Percentiles rank a stretch among this genome's conserved stretches.
phyloP scores from a whole-genome alignment of 345 rosid genomes.

The Aethionema arabicum region DNA sequence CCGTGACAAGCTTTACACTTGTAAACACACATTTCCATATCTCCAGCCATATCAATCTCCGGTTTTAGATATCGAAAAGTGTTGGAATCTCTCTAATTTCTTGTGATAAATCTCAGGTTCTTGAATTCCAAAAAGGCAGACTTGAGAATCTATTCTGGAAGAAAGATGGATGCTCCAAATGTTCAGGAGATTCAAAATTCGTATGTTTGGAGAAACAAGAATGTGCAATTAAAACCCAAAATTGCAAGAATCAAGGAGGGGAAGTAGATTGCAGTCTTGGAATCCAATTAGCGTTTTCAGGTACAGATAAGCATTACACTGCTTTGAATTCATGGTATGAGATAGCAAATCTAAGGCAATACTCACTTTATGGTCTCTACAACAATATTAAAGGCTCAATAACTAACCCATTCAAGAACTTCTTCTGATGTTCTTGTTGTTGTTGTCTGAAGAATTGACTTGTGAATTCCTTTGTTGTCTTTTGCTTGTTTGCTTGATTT shows the following conservation, averaged over 20 bases:
- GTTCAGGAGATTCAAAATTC: conserved; percentile 53
- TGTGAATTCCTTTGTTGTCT: conserved; percentile 19
- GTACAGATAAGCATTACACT: conserved; percentile 88
- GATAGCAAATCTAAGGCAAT: conserved; percentile 84
- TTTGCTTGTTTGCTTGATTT: conserved; percentile 10
- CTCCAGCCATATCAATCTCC: too few species aligned
- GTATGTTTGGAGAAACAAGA: conserved; percentile 85
- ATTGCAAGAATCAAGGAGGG: conserved; percentile 72
- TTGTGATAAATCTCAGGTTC: conserved; percentile 51
- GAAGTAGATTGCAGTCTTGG: conserved; percentile 89
- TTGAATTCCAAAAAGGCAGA: conserved; percentile 88
- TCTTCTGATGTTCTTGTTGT: conserved; percentile 46
- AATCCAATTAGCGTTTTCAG: conserved; percentile 93
- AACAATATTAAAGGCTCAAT: conserved; percentile 75
- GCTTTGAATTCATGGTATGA: conserved; percentile 96
- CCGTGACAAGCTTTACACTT: conserved; percentile 90
- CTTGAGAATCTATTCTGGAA: conserved; percentile 94
- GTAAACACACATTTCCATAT: conserved; percentile 35
- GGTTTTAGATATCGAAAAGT: too few species aligned
- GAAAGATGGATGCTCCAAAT: conserved; percentile 85
- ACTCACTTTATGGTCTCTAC: conserved; percentile 86
- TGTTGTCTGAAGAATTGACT: background rate
- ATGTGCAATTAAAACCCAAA: conserved; percentile 69
- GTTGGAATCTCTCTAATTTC: too few species aligned
- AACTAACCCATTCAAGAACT: conserved; percentile 57